A percentile compares a stretch with the other conserved stretches of the same genome.
Evolutionary conservation across 2,329 filamentous ascomycete species (phyloP).

Genomic region (Diaporthe sp.): DNA sequence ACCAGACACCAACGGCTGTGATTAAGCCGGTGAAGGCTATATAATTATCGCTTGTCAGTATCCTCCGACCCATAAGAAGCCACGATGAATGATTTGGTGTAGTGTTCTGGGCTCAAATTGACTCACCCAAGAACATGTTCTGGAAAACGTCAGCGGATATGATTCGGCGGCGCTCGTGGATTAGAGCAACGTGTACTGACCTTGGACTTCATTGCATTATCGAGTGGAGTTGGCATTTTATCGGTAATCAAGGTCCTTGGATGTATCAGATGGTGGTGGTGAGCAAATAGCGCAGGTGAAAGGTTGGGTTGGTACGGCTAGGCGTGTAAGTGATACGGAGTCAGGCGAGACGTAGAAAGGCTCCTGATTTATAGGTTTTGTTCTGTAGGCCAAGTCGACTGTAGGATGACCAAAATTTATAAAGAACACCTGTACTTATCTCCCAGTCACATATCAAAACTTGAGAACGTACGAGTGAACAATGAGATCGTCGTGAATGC

Average conservation of each 20-base stretch:
- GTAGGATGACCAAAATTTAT: background rate
- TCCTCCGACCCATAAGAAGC: background rate
- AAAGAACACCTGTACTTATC: conserved; percentile 33
- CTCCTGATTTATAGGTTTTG: background rate
- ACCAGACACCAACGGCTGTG: conserved; percentile 84
- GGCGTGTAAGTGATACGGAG: conserved; percentile 15
- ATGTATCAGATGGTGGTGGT: background rate
- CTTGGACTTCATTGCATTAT: conserved; percentile 78
- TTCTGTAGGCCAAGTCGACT: background rate
- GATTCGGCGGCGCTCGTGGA: conserved; percentile 1
- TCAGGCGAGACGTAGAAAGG: background rate
- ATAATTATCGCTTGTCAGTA: conserved; percentile 15
- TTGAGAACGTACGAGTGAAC: conserved; percentile 2
- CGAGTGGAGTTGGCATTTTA: conserved; percentile 77
- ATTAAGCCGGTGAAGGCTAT: conserved; percentile 85
- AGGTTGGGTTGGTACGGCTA: background rate
- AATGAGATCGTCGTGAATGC: conserved; percentile 3
- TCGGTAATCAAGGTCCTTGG: background rate
- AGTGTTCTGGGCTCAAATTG: background rate
- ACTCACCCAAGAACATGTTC: conserved; percentile 78
- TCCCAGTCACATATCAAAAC: background rate
- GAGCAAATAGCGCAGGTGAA: background rate
- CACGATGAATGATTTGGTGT: background rate
- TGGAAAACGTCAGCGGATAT: conserved; percentile 48
- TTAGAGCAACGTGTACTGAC: conserved; percentile 55